These are phyloP conservation scores for Chloris gayana DNA, from an alignment of 176 grass and related monocot genomes.

Conservation along the genomic window DNA sequence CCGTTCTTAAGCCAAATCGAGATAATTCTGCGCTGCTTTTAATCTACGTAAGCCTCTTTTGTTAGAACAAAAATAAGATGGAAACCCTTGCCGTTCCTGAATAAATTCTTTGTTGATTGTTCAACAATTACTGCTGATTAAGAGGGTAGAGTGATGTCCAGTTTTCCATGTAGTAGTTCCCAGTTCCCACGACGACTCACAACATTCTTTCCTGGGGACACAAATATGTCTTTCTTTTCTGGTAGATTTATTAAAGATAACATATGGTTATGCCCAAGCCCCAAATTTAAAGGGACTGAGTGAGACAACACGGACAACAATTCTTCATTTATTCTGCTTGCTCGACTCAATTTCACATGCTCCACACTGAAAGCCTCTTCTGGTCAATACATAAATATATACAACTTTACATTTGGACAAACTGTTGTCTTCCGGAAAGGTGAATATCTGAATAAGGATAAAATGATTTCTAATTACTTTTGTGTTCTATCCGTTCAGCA, in stretches of 20 bases:
- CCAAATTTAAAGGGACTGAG: neutral
- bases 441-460: neutral
- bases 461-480: neutral
- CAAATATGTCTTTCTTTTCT: neutral
- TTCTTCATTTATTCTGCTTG: neutral
- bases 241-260: neutral
- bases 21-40: neutral
- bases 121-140: neutral
- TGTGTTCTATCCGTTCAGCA: constrained; percentile 43
- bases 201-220: neutral
- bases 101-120: neutral
- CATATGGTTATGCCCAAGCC: neutral
- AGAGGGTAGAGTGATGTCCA: neutral
- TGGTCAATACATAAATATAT: neutral
- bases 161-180: neutral
- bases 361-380: neutral
- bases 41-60: neutral
- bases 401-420: neutral
- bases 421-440: neutral
- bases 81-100: neutral
- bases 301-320: neutral
- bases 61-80: neutral
- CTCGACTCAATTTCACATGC: neutral
- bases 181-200: neutral
- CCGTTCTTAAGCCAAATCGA: too few relatives aligned